Conservation (phyloP, 495 filamentous ascomycete species). For the Penicillium coprophilum region DNA sequence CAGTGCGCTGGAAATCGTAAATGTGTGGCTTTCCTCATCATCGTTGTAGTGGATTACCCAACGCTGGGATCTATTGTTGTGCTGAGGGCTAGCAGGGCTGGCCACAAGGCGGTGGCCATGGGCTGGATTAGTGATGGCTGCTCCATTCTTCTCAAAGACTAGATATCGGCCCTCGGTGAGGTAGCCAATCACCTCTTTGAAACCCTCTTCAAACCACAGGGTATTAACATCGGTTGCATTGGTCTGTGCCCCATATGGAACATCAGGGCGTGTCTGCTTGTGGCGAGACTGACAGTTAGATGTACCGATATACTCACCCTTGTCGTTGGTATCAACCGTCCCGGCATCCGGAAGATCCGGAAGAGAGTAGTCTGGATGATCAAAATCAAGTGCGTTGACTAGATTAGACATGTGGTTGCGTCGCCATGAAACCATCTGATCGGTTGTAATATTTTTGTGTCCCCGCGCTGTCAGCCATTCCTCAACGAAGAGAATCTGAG, state of each 20-base stretch:
- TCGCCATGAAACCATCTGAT: slow-evolving; percentile 53
- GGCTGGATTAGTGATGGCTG: slow-evolving; percentile 33
- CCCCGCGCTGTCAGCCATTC: slow-evolving; percentile 52
- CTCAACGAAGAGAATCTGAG: slow-evolving; percentile 57
- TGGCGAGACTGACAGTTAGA: slow-evolving; percentile 43
- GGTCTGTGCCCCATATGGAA: slow-evolving; percentile 49
- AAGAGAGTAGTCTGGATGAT: slow-evolving; percentile 49
- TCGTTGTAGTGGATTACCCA: slow-evolving; percentile 51
- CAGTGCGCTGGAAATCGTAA: slow-evolving; percentile 49
- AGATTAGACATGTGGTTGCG: slow-evolving; percentile 56
- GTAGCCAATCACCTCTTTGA: slow-evolving; percentile 51
- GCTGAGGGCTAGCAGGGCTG: slow-evolving; percentile 33
- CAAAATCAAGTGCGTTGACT: slow-evolving; percentile 53
- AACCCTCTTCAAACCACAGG: slow-evolving; percentile 50
- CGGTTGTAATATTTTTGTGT: slow-evolving; percentile 46
- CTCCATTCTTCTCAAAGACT: slow-evolving; percentile 34
- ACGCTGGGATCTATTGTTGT: slow-evolving; percentile 44
- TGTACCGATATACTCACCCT: slow-evolving; percentile 45
- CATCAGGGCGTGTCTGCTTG: slow-evolving; percentile 37
- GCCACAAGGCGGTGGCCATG: slow-evolving; percentile 22
- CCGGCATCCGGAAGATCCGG: slow-evolving; percentile 45
- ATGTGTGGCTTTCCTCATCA: slow-evolving; percentile 40
- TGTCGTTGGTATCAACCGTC: slow-evolving; percentile 32
- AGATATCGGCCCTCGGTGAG: slow-evolving; percentile 55
- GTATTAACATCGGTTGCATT: slow-evolving; percentile 29